Evolutionary conservation across 345 rosid genomes (phyloP), one percentile per base, ranked within the genome.

Genomic region (Tarenaya hassleriana): DNA sequence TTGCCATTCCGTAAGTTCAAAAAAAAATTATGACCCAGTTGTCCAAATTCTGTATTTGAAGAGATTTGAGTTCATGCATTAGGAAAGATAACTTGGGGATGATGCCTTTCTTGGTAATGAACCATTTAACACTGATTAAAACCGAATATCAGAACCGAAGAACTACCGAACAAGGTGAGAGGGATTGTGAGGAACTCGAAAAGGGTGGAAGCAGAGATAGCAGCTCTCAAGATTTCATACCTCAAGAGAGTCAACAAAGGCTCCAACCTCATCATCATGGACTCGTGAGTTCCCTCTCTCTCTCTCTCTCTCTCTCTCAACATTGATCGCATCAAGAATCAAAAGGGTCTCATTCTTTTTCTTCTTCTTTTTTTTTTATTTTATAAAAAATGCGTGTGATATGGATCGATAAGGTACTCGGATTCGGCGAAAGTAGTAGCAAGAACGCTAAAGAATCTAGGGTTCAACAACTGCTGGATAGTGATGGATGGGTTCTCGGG

Each of bases 191-290:
- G 85, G 67, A 82, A 60, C 52, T 65, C 71, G 8, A 91, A 82
- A 80, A 68, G 75, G 39, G 81, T 87, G 56, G 98, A 91, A 78
- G 95, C 95, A 41, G 98, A 91, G 52, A 74, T 91, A 34, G 87
- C 85, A 38, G 96, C 98, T 24, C 18, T 87, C 49, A 91, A 91
- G 81, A 80, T 91, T 56, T 82, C 96, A 3, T 80, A 74, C 75
- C 96, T 84, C 64, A 91, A 86, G 78, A 84, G 53, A 69, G 47
- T 91, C 50, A 84, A 76, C 79, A 91, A 80, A 69, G 89, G 96
- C 63, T 75, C 98, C 60, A 84, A 69, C 69, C 68, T 91, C 35
- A 75, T 87, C 21, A 80, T 91, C 66, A 46, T 91, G 77, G 98
- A 87, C 77, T 84, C 95, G 95, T 90, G 50, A 49, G 94, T 78